Conservation (phyloP, 257 asterid species). For the Knoxia roxburghii region DNA sequence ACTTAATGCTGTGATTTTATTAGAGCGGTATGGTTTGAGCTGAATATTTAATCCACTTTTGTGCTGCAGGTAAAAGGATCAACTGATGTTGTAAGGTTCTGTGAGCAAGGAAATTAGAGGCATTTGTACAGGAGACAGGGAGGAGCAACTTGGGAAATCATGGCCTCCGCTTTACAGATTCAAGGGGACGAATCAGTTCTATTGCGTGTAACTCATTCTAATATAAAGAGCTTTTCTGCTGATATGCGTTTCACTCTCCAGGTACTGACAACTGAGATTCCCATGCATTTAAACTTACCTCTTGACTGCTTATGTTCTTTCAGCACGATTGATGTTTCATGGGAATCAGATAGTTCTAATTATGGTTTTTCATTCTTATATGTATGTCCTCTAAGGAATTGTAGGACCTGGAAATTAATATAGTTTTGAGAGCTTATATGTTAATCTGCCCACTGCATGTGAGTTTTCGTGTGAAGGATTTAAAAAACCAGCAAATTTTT, state of each 20-base stretch:
- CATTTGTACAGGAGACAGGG: not conserved
- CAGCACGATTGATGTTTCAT: not conserved
- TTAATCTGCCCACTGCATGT: not conserved
- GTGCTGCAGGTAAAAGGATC: conserved; percentile 3
- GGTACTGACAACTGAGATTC: conserved; percentile 26
- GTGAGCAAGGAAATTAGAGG: not conserved
- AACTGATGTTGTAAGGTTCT: not conserved
- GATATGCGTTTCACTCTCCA: conserved; percentile 69
- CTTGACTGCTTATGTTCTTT: not conserved
- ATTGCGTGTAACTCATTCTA: conserved; percentile 67
- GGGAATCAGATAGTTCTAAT: not conserved
- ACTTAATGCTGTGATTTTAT: not conserved
- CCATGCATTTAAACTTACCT: not conserved
- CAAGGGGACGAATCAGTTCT: conserved; percentile 73
- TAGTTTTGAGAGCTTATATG: too few species aligned
- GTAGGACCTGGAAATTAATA: not conserved
- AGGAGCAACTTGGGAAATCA: conserved; percentile 15
- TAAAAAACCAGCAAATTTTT: not conserved
- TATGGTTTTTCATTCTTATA: not conserved
- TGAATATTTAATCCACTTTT: not conserved
- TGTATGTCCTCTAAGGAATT: not conserved
- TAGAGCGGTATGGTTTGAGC: not conserved
- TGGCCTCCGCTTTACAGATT: conserved; percentile 59
- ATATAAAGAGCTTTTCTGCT: conserved; percentile 77
- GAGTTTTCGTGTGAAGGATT: not conserved